A percentile compares a stretch with the other conserved stretches of the same genome.
These are phyloP conservation scores for Candida freyschussii DNA, from an alignment of 1,139 yeast genomes.

Conservation along the genomic window DNA sequence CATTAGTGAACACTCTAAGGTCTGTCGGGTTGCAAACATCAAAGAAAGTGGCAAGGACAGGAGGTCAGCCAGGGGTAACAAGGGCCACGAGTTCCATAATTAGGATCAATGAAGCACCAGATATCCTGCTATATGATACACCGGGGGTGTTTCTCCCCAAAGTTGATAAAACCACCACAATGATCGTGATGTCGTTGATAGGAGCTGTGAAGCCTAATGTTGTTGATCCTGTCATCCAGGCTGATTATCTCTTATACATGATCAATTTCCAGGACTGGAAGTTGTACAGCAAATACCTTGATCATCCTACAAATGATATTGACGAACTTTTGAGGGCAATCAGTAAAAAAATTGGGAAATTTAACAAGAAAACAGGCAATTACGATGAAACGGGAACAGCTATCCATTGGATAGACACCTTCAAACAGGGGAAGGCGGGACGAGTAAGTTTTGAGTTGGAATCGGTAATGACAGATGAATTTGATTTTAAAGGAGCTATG, in stretches of 20 bases:
- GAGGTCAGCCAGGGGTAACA: slow-evolving; percentile 91
- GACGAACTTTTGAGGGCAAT: slow-evolving; percentile 55
- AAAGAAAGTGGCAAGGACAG: slow-evolving; percentile 76
- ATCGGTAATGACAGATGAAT: slow-evolving; percentile 12
- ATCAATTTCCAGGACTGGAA: slow-evolving; percentile 58
- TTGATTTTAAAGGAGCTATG: slow-evolving; percentile 18
- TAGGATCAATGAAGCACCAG: slow-evolving; percentile 56
- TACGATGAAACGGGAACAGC: slow-evolving; percentile 63
- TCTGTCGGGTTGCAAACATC: slow-evolving; percentile 32
- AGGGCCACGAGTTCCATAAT: slow-evolving; percentile 74
- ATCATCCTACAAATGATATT: slow-evolving; percentile 72
- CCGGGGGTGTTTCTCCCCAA: slow-evolving; percentile 91
- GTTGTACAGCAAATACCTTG: slow-evolving; percentile 35
- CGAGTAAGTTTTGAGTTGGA: slow-evolving; percentile 25
- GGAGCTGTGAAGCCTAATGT: slow-evolving; percentile 72
- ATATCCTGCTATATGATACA: slow-evolving; percentile 75
- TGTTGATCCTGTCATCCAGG: slow-evolving; percentile 80
- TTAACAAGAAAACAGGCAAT: slow-evolving; percentile 20
- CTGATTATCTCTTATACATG: slow-evolving; percentile 75
- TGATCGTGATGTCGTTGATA: slow-evolving; percentile 69
- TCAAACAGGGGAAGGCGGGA: slow-evolving; percentile 53
- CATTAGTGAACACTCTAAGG: slow-evolving; percentile 72
- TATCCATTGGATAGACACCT: slow-evolving; percentile 58
- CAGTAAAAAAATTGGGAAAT: slow-evolving; percentile 32
- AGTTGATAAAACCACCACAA: slow-evolving; percentile 59